Base-by-base conservation (phyloP, 495 filamentous ascomycete genomes). In the Penicillium verhagenii region DNA sequence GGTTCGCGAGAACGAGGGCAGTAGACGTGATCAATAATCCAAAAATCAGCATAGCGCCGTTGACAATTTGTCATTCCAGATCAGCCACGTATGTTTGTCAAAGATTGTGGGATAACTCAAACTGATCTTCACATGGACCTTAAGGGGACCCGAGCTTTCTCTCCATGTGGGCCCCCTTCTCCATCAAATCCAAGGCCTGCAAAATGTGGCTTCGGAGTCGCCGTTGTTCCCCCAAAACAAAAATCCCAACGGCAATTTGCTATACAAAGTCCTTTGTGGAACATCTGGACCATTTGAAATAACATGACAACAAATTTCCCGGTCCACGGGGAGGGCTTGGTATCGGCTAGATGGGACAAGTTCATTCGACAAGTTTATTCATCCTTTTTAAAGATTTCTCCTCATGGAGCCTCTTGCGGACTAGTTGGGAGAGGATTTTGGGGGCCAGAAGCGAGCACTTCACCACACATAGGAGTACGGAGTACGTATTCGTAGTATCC, bases 261-360 rank as follows among this genome's bases (percentile, higher is more conserved):
- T 31, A 31, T 31, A 31, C 28, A 31, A 13, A 31, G 28, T 39
- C n/a, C 10, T 39, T 18, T 39, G 10, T 16, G 4, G 16, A 8
- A 16, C 10, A 6, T 7, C n/a, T 8, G 9, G 16, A 8, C 14
- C 4, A 13, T 38, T 24, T 18, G 13, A 8, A 28, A 21, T 35
- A 9, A 10, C 42, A 16, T 18, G n/a, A 21, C 38, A 37, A 18
- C 50, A 37, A 48, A 52, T 31, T 57, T 25, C 55, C 58, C 47
- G 46, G 42, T n/a, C 52, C 52, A 56, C 50, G 58, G 54, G 47
- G 43, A 61, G 23, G 52, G 58, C 55, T 13, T 29, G 20, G 14
- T n/a, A 18, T 33, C 47, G 44, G 56, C 23, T 26, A 26, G 28
- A 47, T 47, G 26, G 45, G 23, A 11, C 33, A 42, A 31, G 13